These are phyloP conservation scores for Sclerospora graminicola DNA, from an alignment of 352 stramenopile species.

Conservation along the genomic window DNA sequence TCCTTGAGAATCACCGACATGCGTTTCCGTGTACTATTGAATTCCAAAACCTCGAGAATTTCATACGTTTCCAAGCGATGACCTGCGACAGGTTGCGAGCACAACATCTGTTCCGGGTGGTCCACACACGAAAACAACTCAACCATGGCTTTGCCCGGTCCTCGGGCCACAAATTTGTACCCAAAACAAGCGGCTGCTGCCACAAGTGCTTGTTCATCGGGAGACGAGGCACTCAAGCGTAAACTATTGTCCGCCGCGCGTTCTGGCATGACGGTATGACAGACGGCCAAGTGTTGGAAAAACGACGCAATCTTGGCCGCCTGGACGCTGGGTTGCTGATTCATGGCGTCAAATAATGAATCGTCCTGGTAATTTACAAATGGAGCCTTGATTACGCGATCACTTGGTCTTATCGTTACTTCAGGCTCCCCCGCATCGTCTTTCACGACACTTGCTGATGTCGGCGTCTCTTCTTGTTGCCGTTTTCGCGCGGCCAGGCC, in stretches of 20 bases:
- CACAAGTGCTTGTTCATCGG: constrained; percentile 86
- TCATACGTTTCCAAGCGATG: constrained; percentile 48
- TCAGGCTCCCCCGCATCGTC: constrained; percentile 8
- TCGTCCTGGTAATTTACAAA: constrained; percentile 87
- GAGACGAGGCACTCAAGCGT: constrained; percentile 86
- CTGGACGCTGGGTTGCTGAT: constrained; percentile 30
- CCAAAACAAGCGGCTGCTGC: constrained; percentile 74
- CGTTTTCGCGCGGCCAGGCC: constrained; percentile 62
- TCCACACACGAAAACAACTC: constrained; percentile 60
- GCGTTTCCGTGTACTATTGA: constrained; percentile 92
- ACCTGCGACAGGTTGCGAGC: constrained; percentile 20
- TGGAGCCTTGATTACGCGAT: constrained; percentile 56
- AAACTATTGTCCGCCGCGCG: constrained; percentile 79
- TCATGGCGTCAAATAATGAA: constrained; percentile 48
- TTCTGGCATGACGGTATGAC: constrained; percentile 97
- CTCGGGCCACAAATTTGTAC: constrained; percentile 66
- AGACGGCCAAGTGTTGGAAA: constrained; percentile 84
- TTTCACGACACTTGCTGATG: too few species aligned
- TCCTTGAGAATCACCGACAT: constrained; percentile 89
- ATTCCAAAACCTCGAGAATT: constrained; percentile 90
- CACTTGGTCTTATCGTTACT: constrained; percentile 17
- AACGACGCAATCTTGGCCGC: constrained; percentile 52
- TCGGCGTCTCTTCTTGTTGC: constrained; percentile 31
- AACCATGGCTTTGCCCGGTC: constrained; percentile 62
- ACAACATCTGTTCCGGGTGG: constrained; percentile 18